These are phyloP conservation scores for Isoetes taiwanensis DNA, from an alignment of 75 land plant species.

Conservation along the genomic window DNA sequence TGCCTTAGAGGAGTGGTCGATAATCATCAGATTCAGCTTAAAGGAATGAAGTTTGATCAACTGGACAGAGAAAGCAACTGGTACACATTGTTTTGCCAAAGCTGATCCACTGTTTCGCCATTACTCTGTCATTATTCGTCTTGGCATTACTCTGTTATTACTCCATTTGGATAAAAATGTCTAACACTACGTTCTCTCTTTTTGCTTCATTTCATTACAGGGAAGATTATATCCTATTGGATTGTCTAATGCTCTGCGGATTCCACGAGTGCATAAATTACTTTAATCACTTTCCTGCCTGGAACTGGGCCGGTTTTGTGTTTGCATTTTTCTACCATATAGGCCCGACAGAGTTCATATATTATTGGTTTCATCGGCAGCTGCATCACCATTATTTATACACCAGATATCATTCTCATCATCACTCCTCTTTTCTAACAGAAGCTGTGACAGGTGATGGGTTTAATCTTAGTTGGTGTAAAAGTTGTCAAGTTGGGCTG, in stretches of 20 bases:
- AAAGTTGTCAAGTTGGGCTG: too few species aligned
- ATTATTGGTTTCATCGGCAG: conserved; percentile 86
- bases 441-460: conserved; percentile 80
- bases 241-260: not conserved
- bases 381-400: conserved; percentile 79
- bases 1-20: conserved; percentile 10
- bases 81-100: not conserved
- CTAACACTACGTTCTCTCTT: not conserved
- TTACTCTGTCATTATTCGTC: not conserved
- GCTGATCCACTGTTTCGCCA: not conserved
- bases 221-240: not conserved
- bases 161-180: not conserved
- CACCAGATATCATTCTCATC: conserved; percentile 77
- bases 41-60: conserved; percentile 21
- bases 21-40: conserved; percentile 21
- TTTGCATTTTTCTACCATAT: conserved; percentile 30
- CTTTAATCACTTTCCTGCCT: conserved; percentile 22
- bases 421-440: conserved; percentile 78
- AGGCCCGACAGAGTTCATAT: conserved; percentile 73
- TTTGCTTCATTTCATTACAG: not conserved
- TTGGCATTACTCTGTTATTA: not conserved
- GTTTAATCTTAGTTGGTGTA: too few species aligned
- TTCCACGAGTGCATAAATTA: conserved; percentile 5
- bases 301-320: conserved; percentile 44
- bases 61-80: conserved; percentile 22